Evolutionary conservation across 768 basidiomycete genomes (phyloP).

Genomic region (Tricholomella constricta): DNA sequence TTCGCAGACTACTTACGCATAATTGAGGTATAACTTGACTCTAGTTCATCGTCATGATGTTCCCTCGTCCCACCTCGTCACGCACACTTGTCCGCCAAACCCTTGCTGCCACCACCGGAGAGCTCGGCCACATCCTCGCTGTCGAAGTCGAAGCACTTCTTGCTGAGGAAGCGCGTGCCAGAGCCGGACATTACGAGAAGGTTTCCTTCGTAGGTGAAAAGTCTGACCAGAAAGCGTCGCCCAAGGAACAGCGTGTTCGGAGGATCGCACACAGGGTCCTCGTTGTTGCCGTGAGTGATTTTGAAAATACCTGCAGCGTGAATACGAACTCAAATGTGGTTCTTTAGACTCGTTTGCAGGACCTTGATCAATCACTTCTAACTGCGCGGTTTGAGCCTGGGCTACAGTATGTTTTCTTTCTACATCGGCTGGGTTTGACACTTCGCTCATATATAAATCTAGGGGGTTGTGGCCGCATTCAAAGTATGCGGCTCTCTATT

Average conservation of each 20-base stretch:
- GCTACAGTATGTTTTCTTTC: slow-evolving; percentile 35
- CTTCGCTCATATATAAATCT: background rate
- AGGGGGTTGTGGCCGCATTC: slow-evolving; percentile 46
- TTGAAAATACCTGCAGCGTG: background rate
- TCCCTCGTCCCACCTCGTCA: slow-evolving; percentile 44
- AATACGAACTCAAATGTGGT: background rate
- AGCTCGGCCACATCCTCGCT: slow-evolving; percentile 40
- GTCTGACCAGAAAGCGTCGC: slow-evolving; percentile 27
- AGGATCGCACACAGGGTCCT: slow-evolving; percentile 36
- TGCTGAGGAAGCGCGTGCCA: slow-evolving; percentile 40
- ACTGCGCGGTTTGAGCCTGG: slow-evolving; percentile 46
- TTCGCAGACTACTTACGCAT: background rate
- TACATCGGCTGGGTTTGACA: background rate
- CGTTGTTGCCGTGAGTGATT: slow-evolving; percentile 34
- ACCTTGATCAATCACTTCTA: slow-evolving; percentile 35
- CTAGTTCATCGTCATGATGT: slow-evolving; percentile 49
- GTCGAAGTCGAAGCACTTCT: slow-evolving; percentile 46
- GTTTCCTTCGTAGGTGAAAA: slow-evolving; percentile 22
- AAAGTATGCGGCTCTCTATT: slow-evolving; percentile 35
- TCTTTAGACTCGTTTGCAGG: slow-evolving; percentile 38
- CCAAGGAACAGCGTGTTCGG: slow-evolving; percentile 41
- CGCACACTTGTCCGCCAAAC: slow-evolving; percentile 44
- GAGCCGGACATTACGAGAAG: slow-evolving; percentile 31
- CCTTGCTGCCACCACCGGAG: slow-evolving; percentile 35
- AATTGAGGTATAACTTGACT: background rate